Base-by-base conservation (phyloP, 2,329 filamentous ascomycete species). In the Alternaria tenuissima region DNA sequence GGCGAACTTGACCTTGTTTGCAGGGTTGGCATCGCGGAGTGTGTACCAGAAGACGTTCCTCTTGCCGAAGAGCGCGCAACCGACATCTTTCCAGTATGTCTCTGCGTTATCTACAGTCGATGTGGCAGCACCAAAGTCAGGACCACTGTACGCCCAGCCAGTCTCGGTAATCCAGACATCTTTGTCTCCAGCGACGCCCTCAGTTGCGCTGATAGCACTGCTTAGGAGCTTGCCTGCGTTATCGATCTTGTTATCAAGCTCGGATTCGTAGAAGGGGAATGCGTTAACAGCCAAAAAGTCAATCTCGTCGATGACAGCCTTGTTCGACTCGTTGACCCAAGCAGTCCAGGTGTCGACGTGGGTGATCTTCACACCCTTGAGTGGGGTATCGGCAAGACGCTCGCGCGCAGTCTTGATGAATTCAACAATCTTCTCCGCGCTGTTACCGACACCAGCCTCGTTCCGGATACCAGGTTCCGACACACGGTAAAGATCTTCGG, bases 391-490 rank as follows among this genome's bases (percentile, higher is more conserved):
- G 24, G 85, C 76, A 72, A 95, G 85, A 64, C 85, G 82, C 52
- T 68, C 66, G 36, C 73, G 72, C 14, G 75, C 71, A 39, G 72
- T 68, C 58, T 76, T 71, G 63, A 79, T 75, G 81, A 93, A 94
- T 58, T 80, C 75, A 68, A 87, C 85, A 52, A 96, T 82, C 5
- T 81, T 83, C 42, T 83, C 81, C 5, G 92, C 89, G 51, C 84
- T 79, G 41, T 85, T 82, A 64, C 92, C 92, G 34, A 86, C 78
- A 57, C 88, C 87, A 54, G 88, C 86, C 3, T 87, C 79, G 73
- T 87, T 87, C 54, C 82, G 79, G 63, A 89, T 84, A 59, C 91
- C 92, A 14, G 84, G 88, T 30, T 86, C 85, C 0, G 91, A 92
- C 80, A 74, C 70, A 9, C 92, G 90, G 85, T 95, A 95, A 43